A percentile compares a stretch with the other conserved stretches of the same genome.
These are phyloP conservation scores for Cyclotella sp. DNA, from an alignment of 108 stramenopile species.

Conservation along the genomic window DNA sequence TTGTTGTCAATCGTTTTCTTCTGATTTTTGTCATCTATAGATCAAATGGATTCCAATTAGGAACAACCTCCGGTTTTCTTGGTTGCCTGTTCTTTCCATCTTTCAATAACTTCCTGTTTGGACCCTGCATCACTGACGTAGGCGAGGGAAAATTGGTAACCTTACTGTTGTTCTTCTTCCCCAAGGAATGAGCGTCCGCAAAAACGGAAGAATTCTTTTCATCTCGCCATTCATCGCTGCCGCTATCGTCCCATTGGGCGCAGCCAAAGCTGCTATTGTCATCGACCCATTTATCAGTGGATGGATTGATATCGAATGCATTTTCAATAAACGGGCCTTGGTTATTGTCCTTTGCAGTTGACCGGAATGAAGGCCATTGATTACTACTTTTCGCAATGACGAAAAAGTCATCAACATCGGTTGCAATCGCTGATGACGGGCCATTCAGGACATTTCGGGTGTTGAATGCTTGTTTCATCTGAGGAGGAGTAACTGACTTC, in stretches of 20 bases:
- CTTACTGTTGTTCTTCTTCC: neutral
- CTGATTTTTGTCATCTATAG: neutral
- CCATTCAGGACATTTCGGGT: neutral
- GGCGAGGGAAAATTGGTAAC: conserved; percentile 16
- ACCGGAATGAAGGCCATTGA: conserved; percentile 43
- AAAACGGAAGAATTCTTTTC: neutral
- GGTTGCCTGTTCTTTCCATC: neutral
- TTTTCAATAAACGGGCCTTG: conserved; percentile 11
- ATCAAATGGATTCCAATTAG: conserved; percentile 21
- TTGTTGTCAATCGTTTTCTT: too few species aligned
- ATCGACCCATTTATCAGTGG: conserved; percentile 1
- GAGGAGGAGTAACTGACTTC: neutral
- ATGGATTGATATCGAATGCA: conserved; percentile 19
- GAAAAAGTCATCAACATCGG: conserved; percentile 36
- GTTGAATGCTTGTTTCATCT: conserved; percentile 3
- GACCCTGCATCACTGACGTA: conserved; percentile 17
- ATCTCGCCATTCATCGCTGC: conserved; percentile 17
- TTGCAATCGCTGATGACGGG: neutral
- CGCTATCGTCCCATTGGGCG: conserved; percentile 14
- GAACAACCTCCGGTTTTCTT: neutral
- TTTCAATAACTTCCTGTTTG: conserved; percentile 14
- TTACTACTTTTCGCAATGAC: conserved; percentile 22
- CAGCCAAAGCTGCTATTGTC: neutral
- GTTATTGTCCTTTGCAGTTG: neutral
- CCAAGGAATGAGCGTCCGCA: neutral